phyloP scores from a whole-genome alignment of 306 rosid genomes.

The Comarum palustre region DNA sequence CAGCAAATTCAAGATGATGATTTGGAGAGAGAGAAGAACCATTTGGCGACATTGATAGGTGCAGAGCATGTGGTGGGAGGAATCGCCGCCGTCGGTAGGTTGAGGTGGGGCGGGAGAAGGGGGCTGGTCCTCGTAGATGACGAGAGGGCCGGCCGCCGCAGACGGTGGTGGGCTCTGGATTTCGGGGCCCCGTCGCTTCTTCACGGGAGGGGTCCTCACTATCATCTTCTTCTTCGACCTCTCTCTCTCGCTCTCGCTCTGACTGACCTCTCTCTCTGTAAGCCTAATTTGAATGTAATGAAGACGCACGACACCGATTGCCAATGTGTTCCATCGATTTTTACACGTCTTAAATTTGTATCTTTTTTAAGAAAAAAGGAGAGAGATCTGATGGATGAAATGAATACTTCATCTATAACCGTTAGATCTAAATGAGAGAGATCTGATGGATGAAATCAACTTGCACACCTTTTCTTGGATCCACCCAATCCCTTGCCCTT shows the following conservation, averaged over 20 bases:
- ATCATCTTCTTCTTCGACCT: slow-evolving; percentile 48
- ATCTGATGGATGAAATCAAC: too few species aligned
- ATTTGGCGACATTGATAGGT: slow-evolving; percentile 97
- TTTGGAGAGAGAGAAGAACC: slow-evolving; percentile 35
- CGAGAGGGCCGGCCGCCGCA: slow-evolving; percentile 42
- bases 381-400: too few species aligned
- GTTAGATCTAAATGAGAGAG: too few species aligned
- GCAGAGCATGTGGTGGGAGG: slow-evolving; percentile 55
- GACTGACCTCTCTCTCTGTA: too few species aligned
- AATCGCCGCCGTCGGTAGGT: slow-evolving; percentile 27
- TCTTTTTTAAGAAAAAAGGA: too few species aligned
- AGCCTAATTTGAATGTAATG: neutral
- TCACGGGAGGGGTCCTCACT: slow-evolving; percentile 65
- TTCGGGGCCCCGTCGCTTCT: slow-evolving; percentile 58
- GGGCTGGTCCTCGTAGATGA: slow-evolving; percentile 73
- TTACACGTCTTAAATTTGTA: too few species aligned
- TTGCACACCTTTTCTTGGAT: too few species aligned
- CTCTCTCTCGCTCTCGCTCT: neutral
- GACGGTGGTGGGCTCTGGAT: slow-evolving; percentile 28
- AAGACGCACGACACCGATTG: too few species aligned
- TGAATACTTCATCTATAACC: too few species aligned
- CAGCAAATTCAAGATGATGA: too few species aligned
- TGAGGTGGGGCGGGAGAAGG: slow-evolving; percentile 24
- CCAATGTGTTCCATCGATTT: too few species aligned
- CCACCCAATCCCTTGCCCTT: too few species aligned